A percentile compares a stretch with the other conserved stretches of the same genome.
These are phyloP conservation scores for Xerocomellus chrysenteron DNA, from an alignment of 768 basidiomycete species.

Conservation along the genomic window DNA sequence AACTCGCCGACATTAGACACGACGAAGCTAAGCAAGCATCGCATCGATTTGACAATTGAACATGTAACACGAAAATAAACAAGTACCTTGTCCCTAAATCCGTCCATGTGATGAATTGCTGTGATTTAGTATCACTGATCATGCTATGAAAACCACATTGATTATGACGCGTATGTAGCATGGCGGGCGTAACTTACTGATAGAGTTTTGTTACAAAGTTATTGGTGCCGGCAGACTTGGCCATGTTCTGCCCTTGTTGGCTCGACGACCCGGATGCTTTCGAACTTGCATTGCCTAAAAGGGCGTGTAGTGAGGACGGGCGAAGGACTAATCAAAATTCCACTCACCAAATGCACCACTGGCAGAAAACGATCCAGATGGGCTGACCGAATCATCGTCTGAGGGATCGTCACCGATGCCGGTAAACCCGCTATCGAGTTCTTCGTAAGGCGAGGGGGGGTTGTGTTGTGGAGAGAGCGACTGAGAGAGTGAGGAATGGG, in stretches of 20 bases:
- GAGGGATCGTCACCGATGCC: slow-evolving; percentile 25
- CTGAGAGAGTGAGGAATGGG: slow-evolving; percentile 24
- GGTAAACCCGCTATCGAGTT: slow-evolving; percentile 46
- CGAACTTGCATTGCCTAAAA: slow-evolving; percentile 8
- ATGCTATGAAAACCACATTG: slow-evolving; percentile 47
- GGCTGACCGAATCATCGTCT: slow-evolving; percentile 25
- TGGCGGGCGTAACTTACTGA: slow-evolving; percentile 51
- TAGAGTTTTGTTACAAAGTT: slow-evolving; percentile 90
- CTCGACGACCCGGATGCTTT: slow-evolving; percentile 18
- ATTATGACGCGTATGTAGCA: background rate
- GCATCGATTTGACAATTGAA: background rate
- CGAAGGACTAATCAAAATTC: background rate
- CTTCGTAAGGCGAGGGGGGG: slow-evolving; percentile 48
- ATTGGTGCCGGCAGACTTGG: slow-evolving; percentile 67
- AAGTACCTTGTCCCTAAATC: slow-evolving; percentile 66
- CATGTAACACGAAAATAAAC: background rate
- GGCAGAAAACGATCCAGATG: slow-evolving; percentile 15
- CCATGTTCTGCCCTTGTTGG: slow-evolving; percentile 48
- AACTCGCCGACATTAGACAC: slow-evolving; percentile 87
- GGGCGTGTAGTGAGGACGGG: background rate
- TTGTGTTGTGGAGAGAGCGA: slow-evolving; percentile 22
- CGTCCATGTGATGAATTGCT: slow-evolving; percentile 81
- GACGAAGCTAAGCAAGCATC: slow-evolving; percentile 52
- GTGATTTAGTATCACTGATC: slow-evolving; percentile 81
- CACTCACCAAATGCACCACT: slow-evolving; percentile 10